phyloP scores from a whole-genome alignment of 495 filamentous ascomycete species.

The Penicillium bialowiezense region DNA sequence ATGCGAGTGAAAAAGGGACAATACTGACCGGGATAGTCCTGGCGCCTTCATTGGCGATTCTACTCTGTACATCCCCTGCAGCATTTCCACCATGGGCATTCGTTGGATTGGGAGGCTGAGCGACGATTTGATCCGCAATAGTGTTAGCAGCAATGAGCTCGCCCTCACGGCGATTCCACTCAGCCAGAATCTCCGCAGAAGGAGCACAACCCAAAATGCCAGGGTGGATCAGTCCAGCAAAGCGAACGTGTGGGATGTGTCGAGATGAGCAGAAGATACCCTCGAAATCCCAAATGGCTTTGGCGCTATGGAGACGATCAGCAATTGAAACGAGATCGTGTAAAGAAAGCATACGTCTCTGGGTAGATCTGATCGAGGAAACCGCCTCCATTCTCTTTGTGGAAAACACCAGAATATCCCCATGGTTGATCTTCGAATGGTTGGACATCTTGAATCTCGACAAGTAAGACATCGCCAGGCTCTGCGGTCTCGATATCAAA shows the following conservation, averaged over 20 bases:
- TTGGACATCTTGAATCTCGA: constrained; percentile 96
- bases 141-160: constrained; percentile 69
- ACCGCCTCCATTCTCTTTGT: constrained; percentile 80
- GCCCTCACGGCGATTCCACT: constrained; percentile 79
- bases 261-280: constrained; percentile 90
- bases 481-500: constrained; percentile 86
- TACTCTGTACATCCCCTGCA: constrained; percentile 57
- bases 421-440: constrained; percentile 83
- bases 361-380: constrained; percentile 92
- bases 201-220: constrained; percentile 93
- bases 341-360: constrained; percentile 52
- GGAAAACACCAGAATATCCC: constrained; percentile 90
- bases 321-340: background rate
- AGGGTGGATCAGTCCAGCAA: constrained; percentile 90
- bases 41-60: constrained; percentile 83
- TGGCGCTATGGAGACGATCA: constrained; percentile 52
- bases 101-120: constrained; percentile 68
- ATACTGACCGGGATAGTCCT: constrained; percentile 73
- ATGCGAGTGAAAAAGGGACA: too few relatives aligned
- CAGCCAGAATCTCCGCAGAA: constrained; percentile 61
- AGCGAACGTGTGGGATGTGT: constrained; percentile 86
- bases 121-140: constrained; percentile 70
- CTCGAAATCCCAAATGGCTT: constrained; percentile 97
- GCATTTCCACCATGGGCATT: constrained; percentile 74
- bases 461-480: constrained; percentile 82